phyloP scores from a whole-genome alignment of 805 yeast species.

The Maudiozyma barnettii region DNA sequence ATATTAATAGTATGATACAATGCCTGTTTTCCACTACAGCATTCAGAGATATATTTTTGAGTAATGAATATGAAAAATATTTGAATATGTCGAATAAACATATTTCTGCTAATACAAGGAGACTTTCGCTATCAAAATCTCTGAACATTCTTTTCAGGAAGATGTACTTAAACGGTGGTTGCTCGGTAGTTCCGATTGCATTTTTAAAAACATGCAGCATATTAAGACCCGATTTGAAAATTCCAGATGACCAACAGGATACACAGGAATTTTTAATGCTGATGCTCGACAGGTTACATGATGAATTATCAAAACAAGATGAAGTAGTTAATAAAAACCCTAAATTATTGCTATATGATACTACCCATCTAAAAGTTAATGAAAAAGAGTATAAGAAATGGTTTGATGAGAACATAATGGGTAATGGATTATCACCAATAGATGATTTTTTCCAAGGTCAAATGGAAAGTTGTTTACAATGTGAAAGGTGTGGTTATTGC shows the following conservation, averaged over 20 bases:
- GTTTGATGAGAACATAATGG: conserved; percentile 42
- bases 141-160: conserved; percentile 46
- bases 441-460: conserved; percentile 66
- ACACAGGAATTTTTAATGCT: conserved; percentile 68
- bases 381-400: conserved; percentile 50
- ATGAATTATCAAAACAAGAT: conserved; percentile 42
- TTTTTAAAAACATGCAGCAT: conserved; percentile 44
- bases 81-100: conserved; percentile 20
- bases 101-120: conserved; percentile 2
- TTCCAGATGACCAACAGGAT: conserved; percentile 73
- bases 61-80: conserved; percentile 37
- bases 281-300: conserved; percentile 57
- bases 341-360: conserved; percentile 29
- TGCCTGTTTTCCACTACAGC: conserved; percentile 47
- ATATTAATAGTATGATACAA: conserved; percentile 66
- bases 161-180: conserved; percentile 49
- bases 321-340: conserved; percentile 33
- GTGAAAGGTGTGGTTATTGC: conserved; percentile 55
- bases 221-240: conserved; percentile 55
- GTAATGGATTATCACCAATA: conserved; percentile 59
- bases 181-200: conserved; percentile 54
- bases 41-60: conserved; percentile 42
- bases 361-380: conserved; percentile 18
- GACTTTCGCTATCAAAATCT: conserved; percentile 34
- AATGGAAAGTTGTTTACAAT: conserved; percentile 51